Evolutionary conservation across 306 rosid species (phyloP).

Genomic region (Prunus persica): DNA sequence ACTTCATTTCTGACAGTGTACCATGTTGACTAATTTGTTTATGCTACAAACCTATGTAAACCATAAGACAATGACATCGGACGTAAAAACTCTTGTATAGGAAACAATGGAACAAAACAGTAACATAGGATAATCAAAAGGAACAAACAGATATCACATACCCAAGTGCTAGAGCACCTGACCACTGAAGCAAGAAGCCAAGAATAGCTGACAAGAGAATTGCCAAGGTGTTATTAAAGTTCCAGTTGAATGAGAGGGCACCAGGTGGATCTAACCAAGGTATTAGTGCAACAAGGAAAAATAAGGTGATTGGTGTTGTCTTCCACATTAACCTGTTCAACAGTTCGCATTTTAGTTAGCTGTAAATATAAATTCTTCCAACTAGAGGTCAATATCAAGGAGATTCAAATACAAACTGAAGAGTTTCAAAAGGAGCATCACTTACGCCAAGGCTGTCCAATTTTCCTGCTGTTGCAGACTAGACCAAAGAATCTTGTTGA

Average conservation of each 20-base stretch:
- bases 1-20: background rate
- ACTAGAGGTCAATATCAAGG: slow-evolving; percentile 7
- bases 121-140: background rate
- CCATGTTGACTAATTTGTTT: background rate
- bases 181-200: slow-evolving; percentile 94
- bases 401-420: background rate
- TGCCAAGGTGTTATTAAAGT: slow-evolving; percentile 47
- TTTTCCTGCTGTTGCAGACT: slow-evolving; percentile 81
- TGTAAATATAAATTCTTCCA: background rate
- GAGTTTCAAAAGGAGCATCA: slow-evolving; percentile 3
- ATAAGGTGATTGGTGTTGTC: slow-evolving; percentile 75
- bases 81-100: background rate
- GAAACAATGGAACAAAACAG: slow-evolving; percentile 6
- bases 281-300: slow-evolving; percentile 55
- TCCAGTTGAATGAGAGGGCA: slow-evolving; percentile 65
- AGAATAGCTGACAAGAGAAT: slow-evolving; percentile 71
- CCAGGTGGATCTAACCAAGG: slow-evolving; percentile 88
- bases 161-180: slow-evolving; percentile 91
- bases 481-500: slow-evolving; percentile 86
- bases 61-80: background rate
- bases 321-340: slow-evolving; percentile 85
- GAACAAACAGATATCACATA: slow-evolving; percentile 35
- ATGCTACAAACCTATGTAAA: background rate
- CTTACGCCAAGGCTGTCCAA: slow-evolving; percentile 88
- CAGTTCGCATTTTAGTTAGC: slow-evolving; percentile 21